phyloP scores from a whole-genome alignment of 2,329 filamentous ascomycete species.

The Pseudocercospora vitis region DNA sequence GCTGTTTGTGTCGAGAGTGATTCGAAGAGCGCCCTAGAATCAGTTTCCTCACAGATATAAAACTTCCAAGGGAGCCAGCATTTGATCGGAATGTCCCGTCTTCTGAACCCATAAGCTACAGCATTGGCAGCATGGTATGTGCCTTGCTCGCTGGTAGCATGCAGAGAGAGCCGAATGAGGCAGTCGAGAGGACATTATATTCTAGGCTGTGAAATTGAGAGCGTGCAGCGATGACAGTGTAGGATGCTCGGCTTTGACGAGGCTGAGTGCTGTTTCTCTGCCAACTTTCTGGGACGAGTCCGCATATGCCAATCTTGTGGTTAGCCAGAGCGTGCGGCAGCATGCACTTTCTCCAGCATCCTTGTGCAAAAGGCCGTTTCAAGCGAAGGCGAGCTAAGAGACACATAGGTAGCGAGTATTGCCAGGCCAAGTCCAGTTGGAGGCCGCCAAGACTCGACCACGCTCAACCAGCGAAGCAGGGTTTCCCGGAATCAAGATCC shows the following conservation, averaged over 20 bases:
- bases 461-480: too few relatives aligned
- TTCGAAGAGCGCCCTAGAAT: too few relatives aligned
- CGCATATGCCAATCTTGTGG: too few relatives aligned
- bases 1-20: too few relatives aligned
- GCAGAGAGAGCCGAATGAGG: conserved; percentile 46
- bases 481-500: not conserved
- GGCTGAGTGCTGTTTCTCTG: conserved; percentile 54
- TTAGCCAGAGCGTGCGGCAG: too few relatives aligned
- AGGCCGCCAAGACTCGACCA: too few relatives aligned
- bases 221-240: conserved; percentile 56
- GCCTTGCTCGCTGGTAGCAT: conserved; percentile 43
- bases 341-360: too few relatives aligned
- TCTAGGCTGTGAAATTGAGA: conserved; percentile 45
- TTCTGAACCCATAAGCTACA: conserved; percentile 8
- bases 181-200: conserved; percentile 39
- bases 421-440: too few relatives aligned
- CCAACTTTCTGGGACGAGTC: conserved; percentile 42
- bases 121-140: conserved; percentile 38
- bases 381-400: too few relatives aligned
- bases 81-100: conserved; percentile 41
- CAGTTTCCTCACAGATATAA: conserved; percentile 20
- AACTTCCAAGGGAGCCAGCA: conserved; percentile 31
- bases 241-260: conserved; percentile 53
- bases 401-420: too few relatives aligned
- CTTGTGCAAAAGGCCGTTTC: too few relatives aligned